A percentile compares a stretch with the other conserved stretches of the same genome.
phyloP scores from a whole-genome alignment of 768 basidiomycete genomes.

The Mycena maculata region DNA sequence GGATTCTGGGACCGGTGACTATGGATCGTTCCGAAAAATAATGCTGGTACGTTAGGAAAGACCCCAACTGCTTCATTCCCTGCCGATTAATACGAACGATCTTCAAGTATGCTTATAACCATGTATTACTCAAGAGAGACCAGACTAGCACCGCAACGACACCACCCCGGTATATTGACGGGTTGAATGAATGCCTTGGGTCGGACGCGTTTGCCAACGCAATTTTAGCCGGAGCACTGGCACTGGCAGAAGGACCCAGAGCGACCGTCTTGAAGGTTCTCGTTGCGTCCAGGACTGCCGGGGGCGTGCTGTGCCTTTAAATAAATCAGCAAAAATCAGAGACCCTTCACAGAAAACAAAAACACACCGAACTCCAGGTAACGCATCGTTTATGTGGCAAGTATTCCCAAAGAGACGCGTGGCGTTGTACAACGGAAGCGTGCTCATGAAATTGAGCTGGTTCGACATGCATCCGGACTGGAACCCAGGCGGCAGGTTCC shows the following conservation, averaged over 20 bases:
- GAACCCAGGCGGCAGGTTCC: constrained; percentile 6
- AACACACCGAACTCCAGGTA: background rate
- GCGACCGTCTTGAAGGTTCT: constrained; percentile 12
- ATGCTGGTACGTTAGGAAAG: too few species aligned
- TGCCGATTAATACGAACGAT: too few species aligned
- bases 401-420: constrained; percentile 20
- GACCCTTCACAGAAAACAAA: background rate
- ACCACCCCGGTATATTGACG: too few species aligned
- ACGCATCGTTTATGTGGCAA: background rate
- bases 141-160: too few species aligned
- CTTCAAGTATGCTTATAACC: too few species aligned
- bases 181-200: too few species aligned
- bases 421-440: constrained; percentile 1
- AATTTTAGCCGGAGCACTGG: too few species aligned
- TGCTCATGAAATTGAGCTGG: constrained; percentile 14
- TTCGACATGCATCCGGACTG: constrained; percentile 18
- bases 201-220: too few species aligned
- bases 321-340: background rate
- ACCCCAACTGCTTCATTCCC: too few species aligned
- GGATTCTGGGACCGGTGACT: too few species aligned
- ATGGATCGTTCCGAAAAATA: too few species aligned
- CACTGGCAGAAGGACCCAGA: background rate
- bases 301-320: background rate
- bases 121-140: too few species aligned
- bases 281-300: background rate